Base-by-base conservation (phyloP, 2,329 filamentous ascomycete genomes). In the Botryotinia narcissicola region DNA sequence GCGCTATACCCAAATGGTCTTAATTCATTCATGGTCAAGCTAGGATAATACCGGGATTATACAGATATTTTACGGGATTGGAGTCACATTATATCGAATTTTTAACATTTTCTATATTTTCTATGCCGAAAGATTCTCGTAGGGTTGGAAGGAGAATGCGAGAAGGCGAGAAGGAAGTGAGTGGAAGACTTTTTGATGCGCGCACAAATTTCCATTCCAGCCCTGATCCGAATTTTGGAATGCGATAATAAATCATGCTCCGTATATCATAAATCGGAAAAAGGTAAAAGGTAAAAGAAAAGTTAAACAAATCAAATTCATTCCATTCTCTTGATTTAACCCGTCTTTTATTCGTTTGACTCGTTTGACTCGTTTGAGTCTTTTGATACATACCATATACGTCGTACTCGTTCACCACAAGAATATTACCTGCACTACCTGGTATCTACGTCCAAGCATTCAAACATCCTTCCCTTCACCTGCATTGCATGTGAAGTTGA, bases 111-210 rank as follows among this genome's bases (percentile, higher is more conserved):
- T 62, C 46, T 48, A 6, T 48, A 48, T 48, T 48, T 48, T 48
- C 46, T n/a, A 60, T 67, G 62, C 70, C 70, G 70, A 57, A 72
- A 72, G 62, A 72, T 72, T 72, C 40, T 72, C 70, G 70, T 57
- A 8, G 5, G 44, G 46, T 25, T 6, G 20, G n/a, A 32, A 37
- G 18, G 42, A n/a, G 46, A 22, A 48, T 62, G 51, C 16, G 22
- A 63, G 42, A 37, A 37, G 18, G 37, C 37, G 37, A 37, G 32
- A 32, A 32, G 32, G 32, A 32, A 32, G 32, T 32, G 32, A 32
- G 32, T 32, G 32, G 48, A 37, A 59, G 59, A n/a, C 35, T 32
- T 66, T 46, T 66, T 4, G 63, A 66, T 5, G 22, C 32, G 63
- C 63, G 9, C 32, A 62, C 37, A n/a, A 60, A 60, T n/a, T 14